These are phyloP conservation scores for Rhodamnia rubescens DNA, from an alignment of 345 rosid species.

Conservation along the genomic window DNA sequence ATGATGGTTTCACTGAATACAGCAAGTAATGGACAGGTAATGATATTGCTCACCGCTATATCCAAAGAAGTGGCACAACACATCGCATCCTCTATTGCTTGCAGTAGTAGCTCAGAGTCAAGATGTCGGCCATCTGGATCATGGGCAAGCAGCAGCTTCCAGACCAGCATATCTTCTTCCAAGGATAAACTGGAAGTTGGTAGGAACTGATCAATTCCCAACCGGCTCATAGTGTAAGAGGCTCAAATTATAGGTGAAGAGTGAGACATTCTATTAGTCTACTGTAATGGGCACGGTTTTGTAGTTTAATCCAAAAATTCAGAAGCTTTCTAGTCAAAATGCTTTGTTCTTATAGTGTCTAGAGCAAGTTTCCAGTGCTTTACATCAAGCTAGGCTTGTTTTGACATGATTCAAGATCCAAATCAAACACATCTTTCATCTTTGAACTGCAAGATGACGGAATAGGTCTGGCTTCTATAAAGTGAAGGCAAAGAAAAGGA, in stretches of 20 bases:
- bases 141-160: constrained; percentile 47
- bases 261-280: background rate
- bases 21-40: background rate
- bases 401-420: background rate
- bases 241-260: background rate
- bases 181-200: background rate
- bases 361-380: background rate
- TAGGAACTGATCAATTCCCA: background rate
- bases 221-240: background rate
- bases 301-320: background rate
- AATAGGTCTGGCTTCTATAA: background rate
- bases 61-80: constrained; percentile 22
- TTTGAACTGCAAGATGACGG: background rate
- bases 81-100: constrained; percentile 47
- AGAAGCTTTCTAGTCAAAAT: background rate
- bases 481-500: constrained; percentile 4
- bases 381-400: background rate
- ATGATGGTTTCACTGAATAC: background rate
- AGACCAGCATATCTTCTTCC: constrained; percentile 41
- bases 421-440: background rate
- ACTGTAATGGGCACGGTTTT: background rate
- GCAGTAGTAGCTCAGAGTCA: constrained; percentile 49
- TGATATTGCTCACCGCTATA: constrained; percentile 1
- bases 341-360: background rate
- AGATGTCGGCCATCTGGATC: constrained; percentile 67